Base-by-base conservation (phyloP, 148 eudicot species). In the Oxyria digyna region DNA sequence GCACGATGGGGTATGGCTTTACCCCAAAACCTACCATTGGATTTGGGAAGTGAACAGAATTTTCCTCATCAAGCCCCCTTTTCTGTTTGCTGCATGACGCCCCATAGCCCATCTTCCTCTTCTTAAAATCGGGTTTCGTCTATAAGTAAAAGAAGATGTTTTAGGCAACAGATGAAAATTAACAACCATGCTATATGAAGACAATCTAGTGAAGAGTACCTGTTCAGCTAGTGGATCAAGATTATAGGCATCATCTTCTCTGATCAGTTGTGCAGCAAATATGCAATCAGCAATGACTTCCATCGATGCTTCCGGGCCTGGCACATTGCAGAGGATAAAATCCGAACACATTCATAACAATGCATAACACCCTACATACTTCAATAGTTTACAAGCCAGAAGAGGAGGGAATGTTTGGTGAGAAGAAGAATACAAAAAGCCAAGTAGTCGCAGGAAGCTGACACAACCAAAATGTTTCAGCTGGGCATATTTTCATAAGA, bases 11-110 rank as follows among this genome's bases (percentile, higher is more conserved):
- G 42, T 72, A 38, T 3, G 74, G 42, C 49, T 72, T 79, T 0
- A 86, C 84, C 17, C 96, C 96, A 76, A 80, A 89, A n/a, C 98
- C 98, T n/a, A 89, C 80, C 98, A 93, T 93, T 1, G 98, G 98
- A 21, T 83, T 86, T 8, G 96, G 98, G 4, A 89, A 85, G 64
- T 90, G 91, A 37, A 89, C 76, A 14, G 74, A 63, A 70, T 93
- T 91, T 17, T 59, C 76, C 0, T 80, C 84, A 41, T 78, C 85
- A 42, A 66, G 18, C 0, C 71, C 79, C 73, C 68, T 78, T 6
- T 72, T 81, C 70, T 69, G 81, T 77, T 86, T 81, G 69, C 33
- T 81, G 46, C 68, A 71, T 24, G 68, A 13, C 43, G 65, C 76
- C 37, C 54, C 70, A 65, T 72, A 76, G 6, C 67, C 37, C 35